phyloP scores from a whole-genome alignment of 1,139 yeast genomes.

The Sugiyamaella neomexicana region DNA sequence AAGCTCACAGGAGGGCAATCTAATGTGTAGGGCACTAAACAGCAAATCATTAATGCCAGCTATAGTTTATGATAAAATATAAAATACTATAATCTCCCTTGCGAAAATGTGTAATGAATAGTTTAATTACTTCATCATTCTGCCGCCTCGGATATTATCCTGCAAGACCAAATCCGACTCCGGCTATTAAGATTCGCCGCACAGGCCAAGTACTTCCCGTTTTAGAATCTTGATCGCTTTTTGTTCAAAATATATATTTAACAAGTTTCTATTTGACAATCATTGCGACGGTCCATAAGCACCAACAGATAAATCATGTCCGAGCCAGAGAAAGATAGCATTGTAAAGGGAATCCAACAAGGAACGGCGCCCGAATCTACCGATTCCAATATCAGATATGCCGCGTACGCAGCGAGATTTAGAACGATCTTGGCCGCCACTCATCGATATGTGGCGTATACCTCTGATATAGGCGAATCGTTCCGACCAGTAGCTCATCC shows the following conservation, averaged over 20 bases:
- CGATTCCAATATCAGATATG: conserved; percentile 65
- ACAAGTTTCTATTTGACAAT: not conserved
- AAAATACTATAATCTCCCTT: no score
- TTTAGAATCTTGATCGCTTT: not conserved
- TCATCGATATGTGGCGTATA: conserved; percentile 84
- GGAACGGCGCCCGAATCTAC: conserved; percentile 42
- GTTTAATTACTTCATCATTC: not conserved
- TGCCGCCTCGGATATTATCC: not conserved
- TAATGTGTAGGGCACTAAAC: no score
- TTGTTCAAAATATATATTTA: no score
- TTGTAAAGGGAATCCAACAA: conserved; percentile 17
- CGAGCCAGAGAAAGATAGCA: conserved; percentile 8
- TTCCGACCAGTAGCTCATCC: conserved; percentile 85
- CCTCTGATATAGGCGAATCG: conserved; percentile 88
- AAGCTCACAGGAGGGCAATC: no score
- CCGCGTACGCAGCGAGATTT: conserved; percentile 76
- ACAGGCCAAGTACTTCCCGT: not conserved
- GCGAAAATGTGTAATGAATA: no score
- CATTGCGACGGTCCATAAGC: not conserved
- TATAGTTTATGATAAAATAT: no score
- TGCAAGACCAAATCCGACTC: no score
- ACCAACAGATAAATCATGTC: not conserved
- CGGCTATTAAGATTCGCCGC: not conserved
- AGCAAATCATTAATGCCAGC: no score
- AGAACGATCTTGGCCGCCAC: conserved; percentile 62